Conservation (phyloP, 176 grass and related monocot species). For the Rhynchospora pubera region DNA sequence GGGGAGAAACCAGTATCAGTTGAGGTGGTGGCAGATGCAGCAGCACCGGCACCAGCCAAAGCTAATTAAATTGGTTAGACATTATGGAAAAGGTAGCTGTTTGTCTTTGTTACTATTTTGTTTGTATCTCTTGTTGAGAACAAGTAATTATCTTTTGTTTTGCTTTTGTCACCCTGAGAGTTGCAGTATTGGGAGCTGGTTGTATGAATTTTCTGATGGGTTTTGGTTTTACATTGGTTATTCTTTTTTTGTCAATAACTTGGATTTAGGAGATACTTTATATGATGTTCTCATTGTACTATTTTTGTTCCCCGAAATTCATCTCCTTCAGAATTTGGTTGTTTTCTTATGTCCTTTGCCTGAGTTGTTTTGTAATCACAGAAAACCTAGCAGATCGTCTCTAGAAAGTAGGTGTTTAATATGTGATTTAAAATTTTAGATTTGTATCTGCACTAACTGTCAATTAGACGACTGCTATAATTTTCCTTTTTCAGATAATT, state of each 20-base stretch:
- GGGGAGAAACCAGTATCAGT: background rate
- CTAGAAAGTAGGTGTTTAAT: background rate
- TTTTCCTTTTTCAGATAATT: background rate
- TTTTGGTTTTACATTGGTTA: slow-evolving; percentile 20
- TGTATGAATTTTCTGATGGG: slow-evolving; percentile 1
- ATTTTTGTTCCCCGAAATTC: background rate
- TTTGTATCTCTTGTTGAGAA: slow-evolving; percentile 17
- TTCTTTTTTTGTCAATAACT: slow-evolving; percentile 30
- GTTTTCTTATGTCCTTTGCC: background rate
- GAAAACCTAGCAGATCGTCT: background rate
- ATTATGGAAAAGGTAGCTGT: slow-evolving; percentile 1
- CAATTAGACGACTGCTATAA: background rate
- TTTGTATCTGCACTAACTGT: background rate
- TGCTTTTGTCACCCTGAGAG: slow-evolving; percentile 6
- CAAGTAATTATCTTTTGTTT: slow-evolving; percentile 15
- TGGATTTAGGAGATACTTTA: slow-evolving; percentile 18
- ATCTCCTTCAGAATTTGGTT: background rate
- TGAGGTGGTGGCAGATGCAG: background rate
- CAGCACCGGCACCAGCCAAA: background rate
- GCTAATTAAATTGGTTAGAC: background rate
- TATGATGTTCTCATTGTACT: background rate
- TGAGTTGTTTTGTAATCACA: background rate
- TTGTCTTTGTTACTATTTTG: slow-evolving; percentile 18
- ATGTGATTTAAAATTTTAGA: background rate
- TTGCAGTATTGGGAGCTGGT: background rate